Evolutionary conservation across 495 filamentous ascomycete species (phyloP).

Genomic region (Daldinia childiae): DNA sequence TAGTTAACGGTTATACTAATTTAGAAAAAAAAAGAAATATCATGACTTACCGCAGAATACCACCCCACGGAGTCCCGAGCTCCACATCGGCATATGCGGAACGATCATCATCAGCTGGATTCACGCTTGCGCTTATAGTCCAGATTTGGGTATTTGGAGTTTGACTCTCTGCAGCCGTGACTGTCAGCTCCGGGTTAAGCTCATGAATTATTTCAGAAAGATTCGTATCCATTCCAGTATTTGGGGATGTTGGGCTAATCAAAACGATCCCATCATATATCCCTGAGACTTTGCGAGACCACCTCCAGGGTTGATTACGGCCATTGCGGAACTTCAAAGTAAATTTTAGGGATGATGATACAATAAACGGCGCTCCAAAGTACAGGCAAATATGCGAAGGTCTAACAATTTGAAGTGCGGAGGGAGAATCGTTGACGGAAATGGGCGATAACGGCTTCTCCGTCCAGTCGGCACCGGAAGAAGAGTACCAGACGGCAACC

Average conservation of each 20-base stretch:
- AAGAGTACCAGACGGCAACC: slow-evolving; percentile 80
- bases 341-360: slow-evolving; percentile 65
- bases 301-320: slow-evolving; percentile 70
- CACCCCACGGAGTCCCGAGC: slow-evolving; percentile 71
- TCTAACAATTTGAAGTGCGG: slow-evolving; percentile 48
- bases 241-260: slow-evolving; percentile 47
- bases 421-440: slow-evolving; percentile 52
- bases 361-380: slow-evolving; percentile 55
- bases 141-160: slow-evolving; percentile 76
- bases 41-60: slow-evolving; percentile 53
- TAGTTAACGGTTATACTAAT: background rate
- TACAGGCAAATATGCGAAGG: slow-evolving; percentile 53
- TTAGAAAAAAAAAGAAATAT: slow-evolving; percentile 5
- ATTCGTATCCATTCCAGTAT: slow-evolving; percentile 48
- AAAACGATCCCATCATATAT: slow-evolving; percentile 71
- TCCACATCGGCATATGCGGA: slow-evolving; percentile 65
- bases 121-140: slow-evolving; percentile 67
- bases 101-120: slow-evolving; percentile 60
- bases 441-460: slow-evolving; percentile 52
- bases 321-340: slow-evolving; percentile 76
- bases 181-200: slow-evolving; percentile 65
- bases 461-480: slow-evolving; percentile 58
- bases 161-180: slow-evolving; percentile 68
- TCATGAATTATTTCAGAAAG: slow-evolving; percentile 68
- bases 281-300: slow-evolving; percentile 72